Percentiles rank a stretch among this genome's conserved stretches.
Conservation (phyloP, 768 basidiomycete species). For the Naganishia friedmannii region DNA sequence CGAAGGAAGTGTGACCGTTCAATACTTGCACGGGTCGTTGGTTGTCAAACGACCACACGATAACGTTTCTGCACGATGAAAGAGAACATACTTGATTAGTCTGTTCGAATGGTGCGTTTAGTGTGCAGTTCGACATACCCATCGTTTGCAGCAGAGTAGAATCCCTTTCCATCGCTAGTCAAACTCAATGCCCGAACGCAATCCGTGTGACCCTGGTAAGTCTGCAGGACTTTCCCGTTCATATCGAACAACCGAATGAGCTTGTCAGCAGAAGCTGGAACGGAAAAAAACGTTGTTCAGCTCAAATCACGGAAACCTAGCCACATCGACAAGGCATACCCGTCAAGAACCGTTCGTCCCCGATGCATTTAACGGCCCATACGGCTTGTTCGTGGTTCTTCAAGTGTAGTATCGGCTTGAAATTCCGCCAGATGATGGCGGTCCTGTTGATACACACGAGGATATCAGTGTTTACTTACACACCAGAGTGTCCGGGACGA, state of each 20-base stretch:
- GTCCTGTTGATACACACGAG: constrained; percentile 62
- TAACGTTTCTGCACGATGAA: constrained; percentile 66
- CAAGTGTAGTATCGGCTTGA: constrained; percentile 67
- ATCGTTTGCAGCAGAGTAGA: constrained; percentile 94
- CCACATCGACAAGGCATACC: constrained; percentile 55
- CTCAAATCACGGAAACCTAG: neutral
- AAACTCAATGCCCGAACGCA: constrained; percentile 82
- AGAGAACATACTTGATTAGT: neutral
- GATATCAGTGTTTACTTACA: neutral
- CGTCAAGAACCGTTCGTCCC: constrained; percentile 73
- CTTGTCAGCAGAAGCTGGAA: constrained; percentile 84
- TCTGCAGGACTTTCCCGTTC: constrained; percentile 62
- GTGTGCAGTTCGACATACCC: constrained; percentile 61
- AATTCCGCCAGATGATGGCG: constrained; percentile 88
- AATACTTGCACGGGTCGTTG: constrained; percentile 62
- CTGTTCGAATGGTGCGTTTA: too few relatives aligned
- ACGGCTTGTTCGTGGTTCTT: constrained; percentile 86
- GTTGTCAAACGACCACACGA: constrained; percentile 82
- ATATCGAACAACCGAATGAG: constrained; percentile 84
- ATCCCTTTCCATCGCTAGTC: constrained; percentile 67
- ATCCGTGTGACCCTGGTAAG: constrained; percentile 81
- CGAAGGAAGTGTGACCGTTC: constrained; percentile 95
- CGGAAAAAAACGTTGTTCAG: neutral
- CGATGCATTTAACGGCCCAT: constrained; percentile 83
- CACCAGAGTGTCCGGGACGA: too few relatives aligned